phyloP scores from a whole-genome alignment of 306 rosid species.

The Casuarina equisetifolia region DNA sequence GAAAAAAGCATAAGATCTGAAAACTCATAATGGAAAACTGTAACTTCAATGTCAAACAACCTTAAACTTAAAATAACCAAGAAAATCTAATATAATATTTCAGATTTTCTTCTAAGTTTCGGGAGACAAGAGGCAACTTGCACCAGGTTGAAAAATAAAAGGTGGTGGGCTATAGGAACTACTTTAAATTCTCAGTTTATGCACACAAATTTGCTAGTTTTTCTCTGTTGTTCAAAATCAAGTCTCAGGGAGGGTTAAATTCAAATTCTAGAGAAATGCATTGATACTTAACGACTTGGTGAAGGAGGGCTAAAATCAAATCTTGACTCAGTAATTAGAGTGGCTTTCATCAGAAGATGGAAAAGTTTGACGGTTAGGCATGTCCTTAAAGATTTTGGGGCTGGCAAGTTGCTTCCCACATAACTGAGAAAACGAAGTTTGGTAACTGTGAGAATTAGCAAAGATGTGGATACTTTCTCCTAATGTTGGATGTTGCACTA shows the following conservation, averaged over 20 bases:
- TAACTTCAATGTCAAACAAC: too few species aligned
- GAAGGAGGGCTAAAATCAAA: neutral
- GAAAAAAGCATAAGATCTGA: neutral
- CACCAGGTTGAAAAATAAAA: neutral
- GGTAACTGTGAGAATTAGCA: neutral
- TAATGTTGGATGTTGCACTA: neutral
- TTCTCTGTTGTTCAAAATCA: constrained; percentile 3
- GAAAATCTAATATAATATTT: neutral
- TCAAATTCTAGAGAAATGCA: constrained; percentile 1
- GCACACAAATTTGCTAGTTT: constrained; percentile 6
- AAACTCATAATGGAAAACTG: neutral
- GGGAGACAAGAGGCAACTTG: neutral
- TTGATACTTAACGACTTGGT: constrained; percentile 9
- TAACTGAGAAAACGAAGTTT: neutral
- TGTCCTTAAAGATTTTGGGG: neutral
- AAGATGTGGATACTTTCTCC: neutral
- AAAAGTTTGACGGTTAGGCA: constrained; percentile 1
- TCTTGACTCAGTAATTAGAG: too few species aligned
- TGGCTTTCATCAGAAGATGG: neutral
- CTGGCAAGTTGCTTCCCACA: neutral
- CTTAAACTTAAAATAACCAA: too few species aligned
- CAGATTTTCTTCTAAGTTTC: too few species aligned
- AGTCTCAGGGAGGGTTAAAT: neutral
- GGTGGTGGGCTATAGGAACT: neutral
- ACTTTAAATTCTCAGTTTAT: constrained; percentile 11